Base-by-base conservation (phyloP, 306 rosid species). In the Gillenia trifoliata region DNA sequence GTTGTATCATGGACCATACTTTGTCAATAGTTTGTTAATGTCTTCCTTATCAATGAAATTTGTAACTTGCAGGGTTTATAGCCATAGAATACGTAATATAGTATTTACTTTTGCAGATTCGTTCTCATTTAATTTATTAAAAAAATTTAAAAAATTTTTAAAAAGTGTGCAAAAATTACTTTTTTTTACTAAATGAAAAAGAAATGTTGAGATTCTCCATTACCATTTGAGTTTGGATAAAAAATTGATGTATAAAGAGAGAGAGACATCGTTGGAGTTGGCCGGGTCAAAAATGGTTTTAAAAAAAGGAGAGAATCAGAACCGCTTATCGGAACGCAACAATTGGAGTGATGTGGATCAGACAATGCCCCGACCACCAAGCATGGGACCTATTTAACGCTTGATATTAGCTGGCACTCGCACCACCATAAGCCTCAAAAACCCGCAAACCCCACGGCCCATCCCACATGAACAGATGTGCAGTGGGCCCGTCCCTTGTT, bases 371-470 rank as follows among this genome's bases (percentile, higher is more conserved):
- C 66, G 73, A 50, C 75, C 77, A 31, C 66, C 28, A 45, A 77
- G 74, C 34, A 78, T 85, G 88, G 77, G 66, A 61, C 52, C 80
- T 34, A 52, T 31, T 34, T 34, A 57, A 43, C 70, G 41, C 29
- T 23, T 22, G 1, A 3, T 13, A 61, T 29, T 33, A 81, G 56
- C 79, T 25, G 76, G 38, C 76, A 57, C 26, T 20, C 43, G 15
- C 25, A 31, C 45, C 43, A 19, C 45, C 25, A 11, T 17, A 63
- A 31, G 43, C 41, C 68, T 63, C 8, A 16, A 31, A 19, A 31
- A 38, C 68, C 43, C 17, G 7, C 28, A 13, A 6, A 20, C 8
- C 26, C 7, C 43, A 31, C 43, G 15, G 16, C 50, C 3, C 57
- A 70, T 52, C 76, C 67, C 45, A 56, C 59, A 36, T 34, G 52